These are phyloP conservation scores for Cyanidioschyzon merolae DNA, from an alignment of 23 red algal genomes.

Conservation along the genomic window DNA sequence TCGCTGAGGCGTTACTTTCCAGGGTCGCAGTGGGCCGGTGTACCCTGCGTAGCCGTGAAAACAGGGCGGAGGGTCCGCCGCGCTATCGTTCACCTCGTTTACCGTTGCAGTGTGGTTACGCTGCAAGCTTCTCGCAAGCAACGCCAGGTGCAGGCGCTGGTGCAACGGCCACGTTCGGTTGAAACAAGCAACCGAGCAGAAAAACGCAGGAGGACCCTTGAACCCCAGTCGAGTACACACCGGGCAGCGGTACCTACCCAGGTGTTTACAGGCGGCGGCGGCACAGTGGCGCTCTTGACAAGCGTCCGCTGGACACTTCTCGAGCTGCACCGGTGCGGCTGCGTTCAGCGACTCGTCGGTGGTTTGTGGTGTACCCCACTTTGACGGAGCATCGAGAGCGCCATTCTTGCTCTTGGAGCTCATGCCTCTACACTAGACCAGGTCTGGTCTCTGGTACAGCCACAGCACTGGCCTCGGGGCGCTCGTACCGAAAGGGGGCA, in stretches of 20 bases:
- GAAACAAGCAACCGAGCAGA: constrained; percentile 77
- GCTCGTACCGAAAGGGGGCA: too few relatives aligned
- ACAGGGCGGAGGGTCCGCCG: constrained; percentile 16
- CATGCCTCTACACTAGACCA: too few relatives aligned
- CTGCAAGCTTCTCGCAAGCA: not conserved
- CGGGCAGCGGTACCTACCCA: constrained; percentile 39
- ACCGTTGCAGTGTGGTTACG: not conserved
- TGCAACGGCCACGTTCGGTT: constrained; percentile 41
- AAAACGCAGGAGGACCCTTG: constrained; percentile 28
- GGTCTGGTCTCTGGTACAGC: too few relatives aligned
- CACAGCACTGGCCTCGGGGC: too few relatives aligned
- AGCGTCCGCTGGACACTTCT: too few relatives aligned
- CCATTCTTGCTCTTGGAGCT: too few relatives aligned
- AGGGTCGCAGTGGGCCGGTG: constrained; percentile 53
- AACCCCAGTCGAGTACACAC: constrained; percentile 61
- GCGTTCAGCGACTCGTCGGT: too few relatives aligned
- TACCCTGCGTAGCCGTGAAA: constrained; percentile 32
- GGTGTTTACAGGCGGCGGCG: constrained; percentile 21
- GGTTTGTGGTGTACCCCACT: too few relatives aligned
- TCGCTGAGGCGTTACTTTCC: constrained; percentile 25
- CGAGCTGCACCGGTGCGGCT: too few relatives aligned
- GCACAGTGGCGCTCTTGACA: constrained; percentile 27
- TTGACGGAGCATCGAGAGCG: too few relatives aligned
- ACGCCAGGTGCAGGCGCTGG: constrained; percentile 43
- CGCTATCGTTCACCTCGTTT: constrained; percentile 10